Base-by-base conservation (phyloP, 2,329 filamentous ascomycete species). In the Microcyclosporella mali region DNA sequence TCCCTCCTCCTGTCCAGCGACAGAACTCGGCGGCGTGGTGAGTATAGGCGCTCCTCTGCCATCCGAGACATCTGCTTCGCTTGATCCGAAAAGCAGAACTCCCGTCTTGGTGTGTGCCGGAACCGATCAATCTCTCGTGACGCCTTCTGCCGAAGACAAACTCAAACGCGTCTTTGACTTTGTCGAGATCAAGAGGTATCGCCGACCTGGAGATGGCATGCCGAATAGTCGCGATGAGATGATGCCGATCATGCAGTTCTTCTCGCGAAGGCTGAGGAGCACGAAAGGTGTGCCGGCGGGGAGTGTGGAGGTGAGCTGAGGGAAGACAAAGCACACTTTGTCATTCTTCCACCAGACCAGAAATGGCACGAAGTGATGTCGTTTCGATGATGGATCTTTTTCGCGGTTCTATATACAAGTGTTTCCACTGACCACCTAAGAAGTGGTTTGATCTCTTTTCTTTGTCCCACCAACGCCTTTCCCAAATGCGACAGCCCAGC, bases 181-280 rank as follows among this genome's bases (percentile, higher is more conserved):
- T 56, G 79, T 87, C 16, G 74, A 79, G 62, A 72, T 82, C 50
- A 80, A 80, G 43, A 77, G 77, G 57, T 92, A 85, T 79, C 77
- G 74, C 57, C 79, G 82, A 59, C 65, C 63, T 2, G 85, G 82
- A 4, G 87, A 94, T 63, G 76, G 75, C 1, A 95, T 95, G 89
- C 88, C 88, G n/a, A 70, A 73, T 34, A 83, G 75, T 60, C 74
- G 84, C 40, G 88, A 94, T 9, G 89, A 97, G 72, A 89, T 94
- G 75, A 60, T 89, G 57, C 88, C 89, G 0, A 76, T 95, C 47
- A 95, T 95, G 88, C 79, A 84, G 58, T 95, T 82, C 62, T 76
- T 88, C 56, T 82, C 82, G 0, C 75, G 82, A 38, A 74, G 82
- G 56, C 64, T 92, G 54, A 58, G 67, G 50, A 78, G 74, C 53